Base-by-base conservation (phyloP, 768 basidiomycete genomes). In the Tricholoma saponaceum region DNA sequence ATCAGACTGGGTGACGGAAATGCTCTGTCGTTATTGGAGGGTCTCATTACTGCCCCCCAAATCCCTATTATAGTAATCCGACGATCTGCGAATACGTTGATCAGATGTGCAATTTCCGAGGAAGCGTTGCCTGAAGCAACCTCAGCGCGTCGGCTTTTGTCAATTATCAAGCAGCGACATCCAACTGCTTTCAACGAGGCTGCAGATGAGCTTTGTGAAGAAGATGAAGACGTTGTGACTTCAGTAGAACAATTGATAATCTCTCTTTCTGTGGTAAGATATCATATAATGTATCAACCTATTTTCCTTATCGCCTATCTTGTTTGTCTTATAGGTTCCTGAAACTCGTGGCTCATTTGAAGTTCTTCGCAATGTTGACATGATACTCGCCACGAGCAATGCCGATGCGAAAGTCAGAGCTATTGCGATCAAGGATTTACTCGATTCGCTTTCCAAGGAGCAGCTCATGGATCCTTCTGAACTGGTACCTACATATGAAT, bases 131-230 rank as follows among this genome's bases (percentile, higher is more conserved):
- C 62, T 1, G 54, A 63, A 14, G 51, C 59, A 2, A 30, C 69
- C n/a, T 37, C 61, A 12, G 62, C 72, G 12, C 76, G 74, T 23
- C 73, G 69, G 13, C 64, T 90, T 0, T 74, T 94, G 35, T 75
- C 79, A 8, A 72, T 74, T 23, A 68, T 92, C 10, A 81, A 88
- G 53, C 92, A 92, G 62, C 83, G 88, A 18, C 76, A 89, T 63
- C 80, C 86, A 0, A 64, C 72, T 0, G 60, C 81, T 2, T 73
- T 91, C 50, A 76, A 77, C 28, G 66, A 69, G 4, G 70, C 68
- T 9, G 76, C 79, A 6, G 72, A 80, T 5, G 67, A 70, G 3
- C 53, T 79, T 4, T 64, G 74, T 25, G 68, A 69, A 12, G 69
- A 70, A 32, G 69, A 73, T 54, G 68, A 74, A 39, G 71, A 70